Evolutionary conservation across 2,329 filamentous ascomycete species (phyloP).

Genomic region (Alternaria tenuissima): DNA sequence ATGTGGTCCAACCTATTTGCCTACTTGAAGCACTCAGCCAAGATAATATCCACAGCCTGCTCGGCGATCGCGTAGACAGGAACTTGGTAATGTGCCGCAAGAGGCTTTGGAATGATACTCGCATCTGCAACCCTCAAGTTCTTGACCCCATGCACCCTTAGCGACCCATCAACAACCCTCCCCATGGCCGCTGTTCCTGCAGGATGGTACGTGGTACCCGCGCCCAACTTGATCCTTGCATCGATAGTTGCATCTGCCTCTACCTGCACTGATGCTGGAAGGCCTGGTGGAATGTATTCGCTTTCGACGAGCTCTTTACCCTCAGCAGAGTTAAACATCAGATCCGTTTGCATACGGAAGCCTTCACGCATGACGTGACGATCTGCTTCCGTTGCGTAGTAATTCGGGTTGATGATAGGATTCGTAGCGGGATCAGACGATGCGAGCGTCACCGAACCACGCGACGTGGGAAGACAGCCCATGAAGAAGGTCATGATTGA

Average conservation of each 20-base stretch:
- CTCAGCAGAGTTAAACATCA: constrained; percentile 54
- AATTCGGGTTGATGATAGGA: constrained; percentile 62
- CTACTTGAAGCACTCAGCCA: neutral
- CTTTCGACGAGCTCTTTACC: constrained; percentile 51
- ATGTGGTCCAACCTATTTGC: neutral
- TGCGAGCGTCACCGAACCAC: constrained; percentile 60
- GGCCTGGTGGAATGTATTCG: neutral
- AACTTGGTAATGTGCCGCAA: constrained; percentile 35
- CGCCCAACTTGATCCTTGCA: constrained; percentile 56
- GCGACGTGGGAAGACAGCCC: constrained; percentile 40
- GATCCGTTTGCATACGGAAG: constrained; percentile 54
- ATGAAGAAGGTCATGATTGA: constrained; percentile 33
- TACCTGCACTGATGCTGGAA: no score
- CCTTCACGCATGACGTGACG: constrained; percentile 56
- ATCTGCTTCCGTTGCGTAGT: constrained; percentile 61
- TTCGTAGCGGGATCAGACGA: constrained; percentile 51
- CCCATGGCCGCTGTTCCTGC: constrained; percentile 67
- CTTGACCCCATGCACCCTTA: constrained; percentile 60
- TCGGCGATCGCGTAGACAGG: constrained; percentile 24
- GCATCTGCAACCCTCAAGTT: constrained; percentile 57
- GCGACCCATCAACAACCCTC: constrained; percentile 55
- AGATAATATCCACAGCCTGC: neutral
- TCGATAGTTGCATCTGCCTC: constrained; percentile 60
- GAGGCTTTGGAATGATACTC: constrained; percentile 34
- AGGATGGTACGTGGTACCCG: constrained; percentile 64